These are phyloP conservation scores for Trypanosomatidae sp. DNA, from an alignment of 208 protist species.

Conservation along the genomic window DNA sequence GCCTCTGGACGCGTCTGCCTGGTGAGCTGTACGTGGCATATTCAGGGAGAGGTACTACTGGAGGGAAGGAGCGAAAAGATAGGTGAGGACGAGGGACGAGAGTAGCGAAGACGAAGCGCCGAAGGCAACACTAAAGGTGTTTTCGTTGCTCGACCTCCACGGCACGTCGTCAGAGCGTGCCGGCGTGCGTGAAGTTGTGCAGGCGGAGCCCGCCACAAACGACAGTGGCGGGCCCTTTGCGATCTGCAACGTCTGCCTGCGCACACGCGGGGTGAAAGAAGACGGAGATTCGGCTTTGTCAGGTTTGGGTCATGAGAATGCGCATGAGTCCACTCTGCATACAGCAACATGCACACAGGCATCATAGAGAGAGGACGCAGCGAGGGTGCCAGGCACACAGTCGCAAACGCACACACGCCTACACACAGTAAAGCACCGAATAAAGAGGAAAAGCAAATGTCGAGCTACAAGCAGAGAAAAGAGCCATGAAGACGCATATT, in stretches of 20 bases:
- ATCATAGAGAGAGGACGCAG: neutral
- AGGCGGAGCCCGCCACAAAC: neutral
- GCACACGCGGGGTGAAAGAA: neutral
- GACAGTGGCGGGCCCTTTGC: neutral
- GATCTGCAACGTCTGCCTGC: neutral
- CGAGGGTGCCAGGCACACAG: neutral
- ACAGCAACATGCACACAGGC: neutral
- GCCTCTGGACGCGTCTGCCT: neutral
- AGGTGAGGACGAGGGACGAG: neutral
- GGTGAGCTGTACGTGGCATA: neutral
- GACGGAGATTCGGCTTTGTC: neutral
- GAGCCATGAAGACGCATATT: neutral
- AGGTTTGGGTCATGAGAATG: neutral
- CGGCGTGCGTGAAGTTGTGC: neutral
- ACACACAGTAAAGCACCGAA: neutral
- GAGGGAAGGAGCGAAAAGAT: constrained; percentile 2
- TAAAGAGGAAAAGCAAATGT: no score
- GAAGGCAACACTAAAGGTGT: neutral
- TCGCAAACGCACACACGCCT: neutral
- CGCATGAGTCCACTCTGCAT: neutral
- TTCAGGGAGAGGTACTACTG: neutral
- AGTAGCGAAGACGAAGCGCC: neutral
- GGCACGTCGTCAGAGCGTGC: neutral
- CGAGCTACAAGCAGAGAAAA: no score
- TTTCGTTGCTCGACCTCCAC: neutral